Base-by-base conservation (phyloP, 2,329 filamentous ascomycete species). In the Cytospora chrysosperma region DNA sequence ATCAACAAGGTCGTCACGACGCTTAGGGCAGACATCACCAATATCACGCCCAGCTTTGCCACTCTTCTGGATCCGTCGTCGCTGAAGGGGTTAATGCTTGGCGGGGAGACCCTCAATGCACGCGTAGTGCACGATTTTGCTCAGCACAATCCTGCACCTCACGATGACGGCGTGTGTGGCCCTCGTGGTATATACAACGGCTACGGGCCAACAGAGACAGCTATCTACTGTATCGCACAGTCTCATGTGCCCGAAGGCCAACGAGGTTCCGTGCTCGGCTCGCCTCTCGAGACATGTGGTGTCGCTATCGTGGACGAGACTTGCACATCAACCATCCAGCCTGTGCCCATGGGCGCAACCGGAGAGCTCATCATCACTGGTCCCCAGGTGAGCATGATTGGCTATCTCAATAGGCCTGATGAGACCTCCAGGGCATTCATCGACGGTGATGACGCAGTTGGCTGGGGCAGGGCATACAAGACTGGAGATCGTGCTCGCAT, bases 1-100 rank as follows among this genome's bases (percentile, higher is more conserved):
- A 54, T 72, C 15, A 71, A 28, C 57, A 57, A 51, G 40, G 60
- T 58, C 13, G 47, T 58, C 32, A 62, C 60, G 12, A 52, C 60
- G 27, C 34, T 75, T 12, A 68, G 72, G 55, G 76, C 75, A 7
- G 75, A 74, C 13, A 70, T 77, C 12, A 76, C 74, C 69, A 76
- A 75, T 68, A 71, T 75, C 15, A 77, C 75, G 0, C 75, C 75
- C 4, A 77, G 75, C 59, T 70, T 77, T 26, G 76, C 60, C 19
- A 57, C 60, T 3, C 54, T 62, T 21, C 43, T 62, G 10, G 58
- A 61, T 26, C n/a, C 58, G 9, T 55, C 51, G 27, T 54, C 58
- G 15, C 49, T 75, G 15, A 64, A 68, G 21, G 72, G 69, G 27
- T 68, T 76, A 4, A 73, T 72, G 72, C 71, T 72, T 1, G 74